A percentile compares a stretch with the other conserved stretches of the same genome.
These are phyloP conservation scores for Calcarisporium arbuscula DNA, from an alignment of 2,329 filamentous ascomycete species.

Conservation along the genomic window DNA sequence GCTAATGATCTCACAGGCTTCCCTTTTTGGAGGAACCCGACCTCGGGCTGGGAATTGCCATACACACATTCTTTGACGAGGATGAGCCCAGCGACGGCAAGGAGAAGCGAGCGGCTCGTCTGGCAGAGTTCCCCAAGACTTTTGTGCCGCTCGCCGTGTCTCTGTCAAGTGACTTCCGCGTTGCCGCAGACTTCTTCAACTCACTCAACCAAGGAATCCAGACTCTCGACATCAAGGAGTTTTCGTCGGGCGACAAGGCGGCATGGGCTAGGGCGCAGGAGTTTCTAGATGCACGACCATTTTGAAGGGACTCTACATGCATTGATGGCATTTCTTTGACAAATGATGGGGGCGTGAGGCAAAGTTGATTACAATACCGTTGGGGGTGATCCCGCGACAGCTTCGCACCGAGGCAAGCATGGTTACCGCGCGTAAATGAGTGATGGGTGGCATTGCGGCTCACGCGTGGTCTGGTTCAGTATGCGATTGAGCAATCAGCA, in stretches of 20 bases:
- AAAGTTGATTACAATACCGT: no score
- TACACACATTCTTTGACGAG: constrained; percentile 74
- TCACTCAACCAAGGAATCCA: constrained; percentile 53
- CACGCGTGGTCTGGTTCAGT: no score
- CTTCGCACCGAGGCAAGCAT: no score
- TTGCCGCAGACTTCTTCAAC: constrained; percentile 51
- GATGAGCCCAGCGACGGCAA: constrained; percentile 52
- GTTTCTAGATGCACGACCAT: constrained; percentile 42
- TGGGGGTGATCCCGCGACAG: no score
- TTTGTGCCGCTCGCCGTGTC: constrained; percentile 55
- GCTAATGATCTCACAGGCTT: constrained; percentile 38
- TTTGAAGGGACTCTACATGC: no score
- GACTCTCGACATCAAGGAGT: constrained; percentile 40
- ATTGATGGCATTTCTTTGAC: no score
- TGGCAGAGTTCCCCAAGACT: constrained; percentile 42
- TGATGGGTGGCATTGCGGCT: no score
- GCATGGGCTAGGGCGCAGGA: constrained; percentile 50
- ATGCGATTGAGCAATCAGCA: no score
- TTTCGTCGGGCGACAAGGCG: constrained; percentile 39
- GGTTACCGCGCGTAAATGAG: no score
- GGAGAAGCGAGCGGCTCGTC: constrained; percentile 37
- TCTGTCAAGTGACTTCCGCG: constrained; percentile 53
- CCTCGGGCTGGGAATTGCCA: constrained; percentile 69
- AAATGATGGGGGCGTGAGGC: no score
- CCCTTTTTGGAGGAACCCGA: constrained; percentile 67